These are phyloP conservation scores for Rhizophora apiculata DNA, from an alignment of 345 rosid species.

Conservation along the genomic window DNA sequence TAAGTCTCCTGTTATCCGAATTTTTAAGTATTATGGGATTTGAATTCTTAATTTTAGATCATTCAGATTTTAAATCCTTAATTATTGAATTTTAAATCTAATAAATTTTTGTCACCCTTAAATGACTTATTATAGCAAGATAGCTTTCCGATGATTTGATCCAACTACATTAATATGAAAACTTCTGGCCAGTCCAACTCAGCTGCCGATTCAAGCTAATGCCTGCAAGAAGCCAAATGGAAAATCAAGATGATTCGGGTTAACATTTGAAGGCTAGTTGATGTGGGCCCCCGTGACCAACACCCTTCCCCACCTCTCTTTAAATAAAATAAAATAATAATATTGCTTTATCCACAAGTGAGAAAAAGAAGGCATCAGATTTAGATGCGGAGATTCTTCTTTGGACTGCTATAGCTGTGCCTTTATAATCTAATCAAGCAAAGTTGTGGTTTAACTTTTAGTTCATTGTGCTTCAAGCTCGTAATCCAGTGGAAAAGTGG, in stretches of 20 bases:
- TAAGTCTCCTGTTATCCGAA: no score
- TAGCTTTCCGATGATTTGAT: no score
- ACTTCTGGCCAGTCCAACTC: not conserved
- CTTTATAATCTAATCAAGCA: slow-evolving; percentile 34
- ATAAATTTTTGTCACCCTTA: no score
- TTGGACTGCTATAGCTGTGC: slow-evolving; percentile 21
- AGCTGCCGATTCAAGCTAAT: slow-evolving; percentile 8
- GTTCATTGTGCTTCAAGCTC: slow-evolving; percentile 29
- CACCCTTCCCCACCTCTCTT: no score
- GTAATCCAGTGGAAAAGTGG: slow-evolving; percentile 33
- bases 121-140: no score
- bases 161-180: no score
- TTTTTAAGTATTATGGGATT: no score
- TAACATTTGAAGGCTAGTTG: no score
- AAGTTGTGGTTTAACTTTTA: slow-evolving; percentile 63
- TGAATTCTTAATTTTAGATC: no score
- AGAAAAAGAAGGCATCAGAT: slow-evolving; percentile 10
- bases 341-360: slow-evolving; percentile 15
- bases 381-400: slow-evolving; percentile 39
- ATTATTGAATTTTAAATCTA: no score
- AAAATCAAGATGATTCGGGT: not conserved
- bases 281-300: no score
- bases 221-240: slow-evolving; percentile 16
- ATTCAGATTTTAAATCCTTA: no score
- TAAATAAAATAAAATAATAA: not conserved